Evolutionary conservation across 2,329 filamentous ascomycete species (phyloP), one percentile per base, ranked within the genome.

Genomic region (Colletotrichum sansevieriae): DNA sequence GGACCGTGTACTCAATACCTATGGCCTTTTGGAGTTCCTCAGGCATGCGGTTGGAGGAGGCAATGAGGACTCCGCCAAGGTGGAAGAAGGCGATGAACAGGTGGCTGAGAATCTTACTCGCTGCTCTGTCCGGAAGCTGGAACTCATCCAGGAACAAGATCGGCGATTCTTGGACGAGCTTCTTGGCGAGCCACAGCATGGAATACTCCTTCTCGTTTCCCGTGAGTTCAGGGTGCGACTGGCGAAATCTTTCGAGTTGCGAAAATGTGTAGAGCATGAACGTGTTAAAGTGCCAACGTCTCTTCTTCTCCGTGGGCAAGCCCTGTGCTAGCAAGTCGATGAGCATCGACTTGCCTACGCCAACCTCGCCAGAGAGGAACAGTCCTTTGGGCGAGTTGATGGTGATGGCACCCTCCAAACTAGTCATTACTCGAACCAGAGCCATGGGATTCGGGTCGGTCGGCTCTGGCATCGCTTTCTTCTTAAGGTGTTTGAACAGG

Each of bases 311-410:
- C 15, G 89, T 94, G 1, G 93, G 93, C 4, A 96, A 80, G 58
- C 91, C 91, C 59, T 94, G 90, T 13, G 92, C 91, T n/a, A 96
- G 88, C 0, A 96, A 81, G 74, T 95, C 92, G 13, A 95, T 85
- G n/a, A 96, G 85, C 91, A 96, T 94, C 5, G 89, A 92, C 77
- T 96, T 96, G 13, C 93, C 92, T 0, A 91, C 94, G 11, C 93
- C 93, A 2, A 96, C 93, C 75, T 94, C 92, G 7, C 93, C 92
- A 29, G 93, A 93, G 0, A 96, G 83, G 75, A 95, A 90, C 15
- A 96, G 80, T 0, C 93, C 93, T 72, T 85, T 88, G 0, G 93
- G 93, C 0, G 91, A 93, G 73, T 92, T 84, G 55, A 95, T 85
- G 52, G 89, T 83, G 70, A 94, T 85, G 11, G 92, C 92, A 20